Percentiles rank a stretch among this genome's conserved stretches.
Evolutionary conservation across 805 yeast genomes (phyloP).

Genomic region (Cyberlindnera mrakii): DNA sequence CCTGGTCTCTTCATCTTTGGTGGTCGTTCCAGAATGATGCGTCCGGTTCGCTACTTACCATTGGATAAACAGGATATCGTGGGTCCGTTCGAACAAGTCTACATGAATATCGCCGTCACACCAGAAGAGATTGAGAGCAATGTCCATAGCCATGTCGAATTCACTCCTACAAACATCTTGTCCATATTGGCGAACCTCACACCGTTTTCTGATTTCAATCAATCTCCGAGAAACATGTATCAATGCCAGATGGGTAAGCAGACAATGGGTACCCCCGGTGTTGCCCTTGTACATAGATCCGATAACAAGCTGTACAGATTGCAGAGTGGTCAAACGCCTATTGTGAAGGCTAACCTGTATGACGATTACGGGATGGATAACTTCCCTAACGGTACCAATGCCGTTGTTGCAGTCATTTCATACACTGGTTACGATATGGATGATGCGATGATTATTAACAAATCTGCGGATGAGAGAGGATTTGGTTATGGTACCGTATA

Average conservation of each 20-base stretch:
- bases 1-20: slow-evolving; percentile 93
- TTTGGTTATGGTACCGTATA: slow-evolving; percentile 96
- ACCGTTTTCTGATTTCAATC: slow-evolving; percentile 97
- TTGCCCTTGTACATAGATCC: slow-evolving; percentile 83
- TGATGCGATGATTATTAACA: slow-evolving; percentile 98
- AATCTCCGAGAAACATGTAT: slow-evolving; percentile 99
- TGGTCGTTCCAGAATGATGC: slow-evolving; percentile 89
- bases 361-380: slow-evolving; percentile 98
- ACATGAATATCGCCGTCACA: slow-evolving; percentile 92
- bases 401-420: slow-evolving; percentile 97
- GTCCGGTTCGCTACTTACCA: slow-evolving; percentile 92
- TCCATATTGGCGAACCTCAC: slow-evolving; percentile 95
- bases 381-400: slow-evolving; percentile 97
- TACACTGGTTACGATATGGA: slow-evolving; percentile 99
- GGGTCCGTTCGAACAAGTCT: slow-evolving; percentile 98
- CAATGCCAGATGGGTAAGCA: slow-evolving; percentile 99
- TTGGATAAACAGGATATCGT: slow-evolving; percentile 76
- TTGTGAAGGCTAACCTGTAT: slow-evolving; percentile 87
- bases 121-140: slow-evolving; percentile 83
- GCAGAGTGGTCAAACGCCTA: slow-evolving; percentile 95
- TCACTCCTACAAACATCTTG: slow-evolving; percentile 87
- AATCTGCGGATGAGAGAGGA: slow-evolving; percentile 96
- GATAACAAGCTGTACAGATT: slow-evolving; percentile 91
- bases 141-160: slow-evolving; percentile 89
- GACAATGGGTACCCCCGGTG: slow-evolving; percentile 99